These are phyloP conservation scores for Penicillium sp. DNA, from an alignment of 2,329 filamentous ascomycete genomes.

Conservation along the genomic window DNA sequence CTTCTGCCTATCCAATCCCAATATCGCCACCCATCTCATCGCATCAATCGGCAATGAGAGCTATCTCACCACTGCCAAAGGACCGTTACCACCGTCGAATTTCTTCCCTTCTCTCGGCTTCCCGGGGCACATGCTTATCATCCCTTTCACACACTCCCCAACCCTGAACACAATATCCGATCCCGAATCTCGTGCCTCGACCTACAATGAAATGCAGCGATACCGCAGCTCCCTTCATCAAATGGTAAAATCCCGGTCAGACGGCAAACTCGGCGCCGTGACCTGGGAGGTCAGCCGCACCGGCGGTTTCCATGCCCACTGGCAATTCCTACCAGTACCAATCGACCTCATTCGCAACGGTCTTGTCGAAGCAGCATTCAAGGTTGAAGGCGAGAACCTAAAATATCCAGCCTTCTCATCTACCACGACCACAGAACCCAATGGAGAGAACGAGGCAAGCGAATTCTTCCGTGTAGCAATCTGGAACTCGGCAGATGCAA, in stretches of 20 bases:
- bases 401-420: conserved; percentile 51
- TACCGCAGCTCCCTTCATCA: conserved; percentile 71
- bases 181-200: conserved; percentile 51
- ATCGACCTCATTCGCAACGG: conserved; percentile 62
- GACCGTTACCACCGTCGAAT: conserved; percentile 66
- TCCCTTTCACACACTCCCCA: conserved; percentile 75
- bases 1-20: conserved; percentile 88
- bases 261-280: conserved; percentile 65
- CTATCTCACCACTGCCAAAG: conserved; percentile 89
- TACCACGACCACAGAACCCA: conserved; percentile 31
- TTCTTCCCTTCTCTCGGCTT: conserved; percentile 70
- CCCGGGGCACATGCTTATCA: conserved; percentile 83
- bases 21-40: conserved; percentile 78
- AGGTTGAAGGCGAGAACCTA: conserved; percentile 75
- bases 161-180: conserved; percentile 64
- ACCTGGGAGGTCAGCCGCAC: conserved; percentile 87
- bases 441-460: conserved; percentile 32
- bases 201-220: conserved; percentile 72
- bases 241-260: conserved; percentile 56
- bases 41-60: conserved; percentile 79
- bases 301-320: conserved; percentile 80
- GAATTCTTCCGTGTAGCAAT: conserved; percentile 80
- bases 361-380: conserved; percentile 81
- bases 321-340: conserved; percentile 82
- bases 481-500: conserved; percentile 48